A percentile compares a stretch with the other conserved stretches of the same genome.
These are phyloP conservation scores for Tolypocladium ovalisporum DNA, from an alignment of 2,329 filamentous ascomycete species.

Conservation along the genomic window DNA sequence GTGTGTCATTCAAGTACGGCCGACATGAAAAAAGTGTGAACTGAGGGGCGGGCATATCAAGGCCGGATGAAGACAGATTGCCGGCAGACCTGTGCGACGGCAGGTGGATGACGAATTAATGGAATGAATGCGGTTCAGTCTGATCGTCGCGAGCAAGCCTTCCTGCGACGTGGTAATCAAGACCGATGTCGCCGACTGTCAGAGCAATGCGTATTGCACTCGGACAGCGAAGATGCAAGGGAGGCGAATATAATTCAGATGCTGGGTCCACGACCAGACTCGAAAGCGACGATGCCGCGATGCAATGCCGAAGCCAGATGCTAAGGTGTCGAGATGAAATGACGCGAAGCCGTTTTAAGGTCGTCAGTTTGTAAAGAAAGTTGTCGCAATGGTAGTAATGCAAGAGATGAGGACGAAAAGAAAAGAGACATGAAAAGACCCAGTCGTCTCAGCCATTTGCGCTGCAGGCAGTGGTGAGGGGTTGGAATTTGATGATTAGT, in stretches of 20 bases:
- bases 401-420: background rate
- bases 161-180: slow-evolving; percentile 12
- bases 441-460: slow-evolving; percentile 9
- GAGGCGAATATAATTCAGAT: background rate
- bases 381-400: background rate
- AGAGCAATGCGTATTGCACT: slow-evolving; percentile 9
- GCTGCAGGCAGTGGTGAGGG: slow-evolving; percentile 13
- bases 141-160: background rate
- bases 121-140: background rate
- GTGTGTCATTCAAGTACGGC: background rate
- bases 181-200: slow-evolving; percentile 9
- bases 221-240: slow-evolving; percentile 9
- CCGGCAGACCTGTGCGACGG: background rate
- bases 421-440: background rate
- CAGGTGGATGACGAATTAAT: background rate
- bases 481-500: slow-evolving; percentile 27
- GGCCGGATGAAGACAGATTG: background rate
- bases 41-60: background rate
- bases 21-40: background rate
- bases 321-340: background rate
- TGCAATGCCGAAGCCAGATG: background rate
- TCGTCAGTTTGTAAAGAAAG: background rate
- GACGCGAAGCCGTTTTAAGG: background rate
- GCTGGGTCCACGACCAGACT: background rate
- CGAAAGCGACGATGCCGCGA: background rate